Base-by-base conservation (phyloP, 495 filamentous ascomycete genomes). In the Pyrenopolyporus hunteri region DNA sequence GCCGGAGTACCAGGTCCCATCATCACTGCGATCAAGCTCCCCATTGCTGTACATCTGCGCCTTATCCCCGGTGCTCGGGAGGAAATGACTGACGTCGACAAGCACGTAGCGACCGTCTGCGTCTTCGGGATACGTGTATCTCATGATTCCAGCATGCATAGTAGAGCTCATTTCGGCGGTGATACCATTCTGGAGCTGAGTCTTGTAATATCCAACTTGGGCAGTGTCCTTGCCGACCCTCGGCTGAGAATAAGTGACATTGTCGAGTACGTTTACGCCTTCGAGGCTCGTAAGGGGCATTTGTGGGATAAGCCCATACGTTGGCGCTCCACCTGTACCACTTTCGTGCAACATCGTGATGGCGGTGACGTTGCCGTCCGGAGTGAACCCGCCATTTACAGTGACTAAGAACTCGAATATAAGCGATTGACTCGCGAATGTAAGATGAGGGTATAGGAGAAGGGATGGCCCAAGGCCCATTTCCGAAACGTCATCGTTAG, bases 281-380 rank as follows among this genome's bases (percentile, higher is more conserved):
- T 64, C 55, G 0, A 82, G 56, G 7, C 51, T 59, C 2, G 67
- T 66, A 3, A 87, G 69, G 0, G 87, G 86, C 65, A 89, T 77
- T 61, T 90, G 87, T 3, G 81, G 78, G 29, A 90, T 82, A 11
- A 86, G 81, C 0, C 87, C 86, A 56, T 89, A 90, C 64, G 88
- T 90, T 2, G 87, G 86, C 5, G 84, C 84, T 3, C 87, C 87
- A 3, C 87, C 87, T 5, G 85, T 90, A 0, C 87, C 87, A 31
- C 81, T 83, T 66, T 89, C 87, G 61, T 90, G 87, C 83, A 88
- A 85, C 81, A 89, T 80, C 31, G 82, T 87, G 70, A 89, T 88
- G 1, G 80, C 87, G 0, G 81, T 85, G 51, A 90, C 80, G 10
- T 82, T 78, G 8, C 86, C 86, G 4, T 63, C 58, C 3, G 83